Conservation (phyloP, 2,329 filamentous ascomycete species). For the Cadophora malorum region DNA sequence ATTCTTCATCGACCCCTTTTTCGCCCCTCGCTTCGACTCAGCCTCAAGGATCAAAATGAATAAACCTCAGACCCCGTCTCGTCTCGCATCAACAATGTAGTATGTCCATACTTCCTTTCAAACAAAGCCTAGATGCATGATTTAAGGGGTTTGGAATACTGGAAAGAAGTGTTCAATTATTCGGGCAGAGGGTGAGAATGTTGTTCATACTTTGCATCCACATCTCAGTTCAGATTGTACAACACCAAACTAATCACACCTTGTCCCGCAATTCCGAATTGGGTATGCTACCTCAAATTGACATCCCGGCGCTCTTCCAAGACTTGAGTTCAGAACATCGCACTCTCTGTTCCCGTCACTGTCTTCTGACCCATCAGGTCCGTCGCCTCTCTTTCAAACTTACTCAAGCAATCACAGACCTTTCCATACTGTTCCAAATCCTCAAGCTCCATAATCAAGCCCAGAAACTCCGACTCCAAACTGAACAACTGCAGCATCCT, state of each 20-base stretch:
- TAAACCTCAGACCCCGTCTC: constrained; percentile 11
- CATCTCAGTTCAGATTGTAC: too few species aligned
- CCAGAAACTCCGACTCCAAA: not conserved
- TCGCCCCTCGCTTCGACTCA: constrained; percentile 9
- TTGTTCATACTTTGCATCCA: too few species aligned
- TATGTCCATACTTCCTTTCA: not conserved
- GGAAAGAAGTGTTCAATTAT: too few species aligned
- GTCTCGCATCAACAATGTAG: not conserved
- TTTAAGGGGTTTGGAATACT: not conserved
- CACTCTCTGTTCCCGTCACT: too few species aligned
- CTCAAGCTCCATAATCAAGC: not conserved
- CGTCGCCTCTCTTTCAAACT: too few species aligned
- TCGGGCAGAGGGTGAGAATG: too few species aligned
- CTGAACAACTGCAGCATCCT: not conserved
- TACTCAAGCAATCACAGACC: not conserved
- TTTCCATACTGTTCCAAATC: not conserved
- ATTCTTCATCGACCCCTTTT: constrained; percentile 3
- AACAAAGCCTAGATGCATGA: not conserved
- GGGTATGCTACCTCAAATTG: too few species aligned
- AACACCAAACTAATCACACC: too few species aligned
- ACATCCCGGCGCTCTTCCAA: too few species aligned
- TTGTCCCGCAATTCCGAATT: too few species aligned
- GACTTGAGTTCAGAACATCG: too few species aligned
- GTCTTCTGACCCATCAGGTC: too few species aligned
- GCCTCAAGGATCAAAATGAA: not conserved